A percentile compares a stretch with the other conserved stretches of the same genome.
Conservation (phyloP, 768 basidiomycete genomes). For the Russula foetens region DNA sequence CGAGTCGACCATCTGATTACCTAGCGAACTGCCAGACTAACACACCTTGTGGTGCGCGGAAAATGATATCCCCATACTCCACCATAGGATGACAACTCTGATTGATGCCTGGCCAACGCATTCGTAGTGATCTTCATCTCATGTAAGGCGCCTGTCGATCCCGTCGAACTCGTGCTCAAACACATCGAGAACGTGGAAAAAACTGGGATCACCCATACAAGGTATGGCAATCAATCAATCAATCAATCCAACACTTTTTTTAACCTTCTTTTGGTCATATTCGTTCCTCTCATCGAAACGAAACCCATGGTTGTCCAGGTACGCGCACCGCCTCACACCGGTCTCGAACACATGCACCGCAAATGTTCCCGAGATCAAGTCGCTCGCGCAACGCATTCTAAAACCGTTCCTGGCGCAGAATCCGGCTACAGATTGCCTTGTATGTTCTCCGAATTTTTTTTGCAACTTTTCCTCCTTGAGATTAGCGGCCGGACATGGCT, state of each 20-base stretch:
- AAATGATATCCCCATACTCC: not conserved
- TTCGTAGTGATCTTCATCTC: constrained; percentile 67
- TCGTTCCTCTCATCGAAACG: not conserved
- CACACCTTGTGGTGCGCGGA: constrained; percentile 60
- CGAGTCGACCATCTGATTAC: not conserved
- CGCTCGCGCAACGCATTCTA: constrained; percentile 49
- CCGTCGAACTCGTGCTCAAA: constrained; percentile 56
- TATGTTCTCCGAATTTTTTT: constrained; percentile 24
- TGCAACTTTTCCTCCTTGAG: not conserved
- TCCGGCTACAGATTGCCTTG: constrained; percentile 39
- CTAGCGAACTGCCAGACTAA: constrained; percentile 72
- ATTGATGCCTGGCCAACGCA: not conserved
- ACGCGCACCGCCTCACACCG: constrained; percentile 63
- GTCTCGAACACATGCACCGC: constrained; percentile 60
- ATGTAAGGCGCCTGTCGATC: constrained; percentile 70
- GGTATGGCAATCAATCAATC: constrained; percentile 32
- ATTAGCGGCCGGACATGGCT: not conserved
- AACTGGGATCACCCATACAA: constrained; percentile 58
- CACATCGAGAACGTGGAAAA: constrained; percentile 54
- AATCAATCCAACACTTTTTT: too few relatives aligned
- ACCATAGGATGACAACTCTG: constrained; percentile 4
- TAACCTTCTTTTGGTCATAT: not conserved
- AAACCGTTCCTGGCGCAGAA: constrained; percentile 43
- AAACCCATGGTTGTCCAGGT: constrained; percentile 31
- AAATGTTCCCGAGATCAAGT: constrained; percentile 59